A percentile compares a stretch with the other conserved stretches of the same genome.
These are phyloP conservation scores for Vigna angularis DNA, from an alignment of 306 rosid genomes.

Conservation along the genomic window DNA sequence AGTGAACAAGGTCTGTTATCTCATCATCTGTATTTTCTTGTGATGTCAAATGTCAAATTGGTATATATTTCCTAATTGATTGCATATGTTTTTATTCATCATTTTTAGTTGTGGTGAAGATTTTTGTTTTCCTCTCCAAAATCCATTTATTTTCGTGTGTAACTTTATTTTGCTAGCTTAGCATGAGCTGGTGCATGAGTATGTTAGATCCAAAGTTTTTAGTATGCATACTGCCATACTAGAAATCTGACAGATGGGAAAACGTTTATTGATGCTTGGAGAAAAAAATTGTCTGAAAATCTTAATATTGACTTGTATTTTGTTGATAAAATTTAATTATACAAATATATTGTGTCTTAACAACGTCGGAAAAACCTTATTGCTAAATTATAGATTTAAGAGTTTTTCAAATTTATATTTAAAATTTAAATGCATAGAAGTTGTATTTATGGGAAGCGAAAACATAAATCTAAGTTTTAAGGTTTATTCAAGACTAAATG, in stretches of 20 bases:
- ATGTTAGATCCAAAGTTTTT: neutral
- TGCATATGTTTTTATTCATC: neutral
- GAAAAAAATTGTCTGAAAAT: neutral
- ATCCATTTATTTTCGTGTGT: conserved; percentile 1
- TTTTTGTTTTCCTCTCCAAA: neutral
- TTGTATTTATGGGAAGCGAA: conserved; percentile 13
- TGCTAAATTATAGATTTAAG: neutral
- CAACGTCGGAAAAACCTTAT: neutral
- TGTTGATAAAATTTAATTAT: neutral
- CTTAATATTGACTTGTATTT: neutral
- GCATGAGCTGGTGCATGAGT: neutral
- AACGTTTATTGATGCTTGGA: conserved; percentile 7
- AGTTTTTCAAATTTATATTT: neutral
- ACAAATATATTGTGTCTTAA: neutral
- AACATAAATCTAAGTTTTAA: neutral
- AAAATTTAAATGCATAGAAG: neutral
- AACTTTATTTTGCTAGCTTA: neutral
- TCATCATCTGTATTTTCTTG: neutral
- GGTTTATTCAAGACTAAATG: neutral
- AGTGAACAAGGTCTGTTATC: conserved; percentile 59
- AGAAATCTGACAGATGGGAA: neutral
- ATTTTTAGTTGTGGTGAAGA: neutral
- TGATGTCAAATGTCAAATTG: neutral
- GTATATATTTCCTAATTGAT: conserved; percentile 8
- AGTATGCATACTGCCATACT: neutral